Evolutionary conservation across 768 basidiomycete species (phyloP).

Genomic region (Suillus weaverae): DNA sequence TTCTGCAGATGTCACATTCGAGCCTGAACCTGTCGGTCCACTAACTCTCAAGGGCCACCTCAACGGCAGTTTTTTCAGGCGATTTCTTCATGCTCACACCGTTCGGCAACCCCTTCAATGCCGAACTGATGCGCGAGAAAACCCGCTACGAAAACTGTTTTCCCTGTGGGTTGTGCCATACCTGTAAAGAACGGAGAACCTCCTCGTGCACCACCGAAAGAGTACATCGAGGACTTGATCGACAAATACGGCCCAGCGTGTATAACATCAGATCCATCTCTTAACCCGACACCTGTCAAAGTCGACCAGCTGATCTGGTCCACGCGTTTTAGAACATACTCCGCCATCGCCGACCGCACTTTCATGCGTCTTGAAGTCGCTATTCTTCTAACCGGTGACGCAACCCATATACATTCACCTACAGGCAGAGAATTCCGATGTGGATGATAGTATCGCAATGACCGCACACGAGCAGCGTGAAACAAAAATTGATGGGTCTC

Average conservation of each 20-base stretch:
- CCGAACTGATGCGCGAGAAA: background rate
- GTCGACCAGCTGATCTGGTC: slow-evolving; percentile 40
- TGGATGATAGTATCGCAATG: no score
- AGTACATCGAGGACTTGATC: slow-evolving; percentile 4
- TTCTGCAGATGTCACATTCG: slow-evolving; percentile 47
- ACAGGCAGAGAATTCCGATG: no score
- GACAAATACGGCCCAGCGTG: background rate
- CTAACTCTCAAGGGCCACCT: slow-evolving; percentile 13
- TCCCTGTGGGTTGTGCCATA: slow-evolving; percentile 40
- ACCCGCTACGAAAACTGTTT: slow-evolving; percentile 19
- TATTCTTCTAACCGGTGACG: slow-evolving; percentile 36
- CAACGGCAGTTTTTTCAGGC: slow-evolving; percentile 17
- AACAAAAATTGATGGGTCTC: no score
- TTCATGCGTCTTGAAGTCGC: slow-evolving; percentile 26
- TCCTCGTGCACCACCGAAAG: slow-evolving; percentile 19
- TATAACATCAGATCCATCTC: slow-evolving; percentile 3
- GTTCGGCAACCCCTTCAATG: slow-evolving; percentile 22
- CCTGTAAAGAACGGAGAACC: slow-evolving; percentile 30
- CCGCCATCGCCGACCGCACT: slow-evolving; percentile 40
- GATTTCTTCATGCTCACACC: slow-evolving; percentile 35
- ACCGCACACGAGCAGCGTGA: no score
- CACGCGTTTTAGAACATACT: slow-evolving; percentile 41
- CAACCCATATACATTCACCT: slow-evolving; percentile 55
- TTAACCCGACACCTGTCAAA: slow-evolving; percentile 26
- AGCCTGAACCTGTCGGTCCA: slow-evolving; percentile 22